phyloP scores from a whole-genome alignment of 768 basidiomycete species.

The Agaricus bisporus region DNA sequence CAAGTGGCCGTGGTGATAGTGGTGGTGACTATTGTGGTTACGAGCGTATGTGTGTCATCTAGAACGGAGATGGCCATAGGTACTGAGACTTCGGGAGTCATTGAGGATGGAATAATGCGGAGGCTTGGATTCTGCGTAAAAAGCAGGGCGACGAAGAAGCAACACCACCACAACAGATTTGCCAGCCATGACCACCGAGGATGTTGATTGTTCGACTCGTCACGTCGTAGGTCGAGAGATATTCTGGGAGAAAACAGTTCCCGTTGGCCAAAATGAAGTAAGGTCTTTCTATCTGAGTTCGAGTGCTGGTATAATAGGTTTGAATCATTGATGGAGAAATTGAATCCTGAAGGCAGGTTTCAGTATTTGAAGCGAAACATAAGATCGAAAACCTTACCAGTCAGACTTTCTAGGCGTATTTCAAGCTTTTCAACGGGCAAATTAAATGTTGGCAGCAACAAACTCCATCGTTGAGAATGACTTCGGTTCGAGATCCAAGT shows the following conservation, averaged over 20 bases:
- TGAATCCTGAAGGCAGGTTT: slow-evolving; percentile 27
- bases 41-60: background rate
- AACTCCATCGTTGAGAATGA: slow-evolving; percentile 29
- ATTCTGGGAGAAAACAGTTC: slow-evolving; percentile 56
- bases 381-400: slow-evolving; percentile 37
- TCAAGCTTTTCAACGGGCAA: slow-evolving; percentile 64
- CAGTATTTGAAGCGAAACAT: slow-evolving; percentile 3
- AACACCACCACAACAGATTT: slow-evolving; percentile 14
- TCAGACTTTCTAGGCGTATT: slow-evolving; percentile 45
- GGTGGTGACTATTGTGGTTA: background rate
- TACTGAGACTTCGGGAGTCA: background rate
- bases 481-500: slow-evolving; percentile 19
- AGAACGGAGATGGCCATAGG: background rate
- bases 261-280: slow-evolving; percentile 52
- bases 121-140: slow-evolving; percentile 13
- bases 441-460: slow-evolving; percentile 63
- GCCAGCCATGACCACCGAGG: background rate
- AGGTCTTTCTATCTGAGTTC: slow-evolving; percentile 31
- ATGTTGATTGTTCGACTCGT: background rate
- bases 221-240: slow-evolving; percentile 22
- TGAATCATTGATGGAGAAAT: slow-evolving; percentile 38
- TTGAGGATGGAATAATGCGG: background rate
- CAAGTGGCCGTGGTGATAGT: background rate
- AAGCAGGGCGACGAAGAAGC: slow-evolving; percentile 21
- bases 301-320: slow-evolving; percentile 51